Conservation (phyloP, 768 basidiomycete genomes). For the Suillus lakei region DNA sequence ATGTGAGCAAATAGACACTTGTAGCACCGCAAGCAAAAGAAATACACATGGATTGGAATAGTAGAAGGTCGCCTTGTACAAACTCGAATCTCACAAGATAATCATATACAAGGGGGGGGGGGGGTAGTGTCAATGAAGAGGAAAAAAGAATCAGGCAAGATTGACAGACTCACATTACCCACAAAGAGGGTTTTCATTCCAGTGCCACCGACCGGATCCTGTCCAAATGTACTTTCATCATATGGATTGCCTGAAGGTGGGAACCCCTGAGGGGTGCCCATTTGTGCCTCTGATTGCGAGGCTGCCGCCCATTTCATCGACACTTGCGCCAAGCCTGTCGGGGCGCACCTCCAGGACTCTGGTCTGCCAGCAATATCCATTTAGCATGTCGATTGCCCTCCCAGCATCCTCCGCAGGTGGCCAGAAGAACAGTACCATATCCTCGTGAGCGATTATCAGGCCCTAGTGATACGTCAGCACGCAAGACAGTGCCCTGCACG, state of each 20-base stretch:
- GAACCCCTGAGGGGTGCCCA: not conserved
- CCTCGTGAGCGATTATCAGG: constrained; percentile 93
- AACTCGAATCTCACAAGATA: not conserved
- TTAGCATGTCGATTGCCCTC: constrained; percentile 93
- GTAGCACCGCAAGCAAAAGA: not conserved
- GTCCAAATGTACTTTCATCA: not conserved
- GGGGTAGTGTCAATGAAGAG: constrained; percentile 10
- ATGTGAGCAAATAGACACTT: not conserved
- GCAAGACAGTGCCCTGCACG: constrained; percentile 91
- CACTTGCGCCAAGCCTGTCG: constrained; percentile 62
- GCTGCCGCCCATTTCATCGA: constrained; percentile 18
- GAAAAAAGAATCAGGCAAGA: not conserved
- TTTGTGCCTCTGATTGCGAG: not conserved
- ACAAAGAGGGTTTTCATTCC: constrained; percentile 75
- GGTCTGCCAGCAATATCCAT: constrained; percentile 97
- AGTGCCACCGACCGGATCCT: constrained; percentile 32
- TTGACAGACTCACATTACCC: constrained; percentile 71
- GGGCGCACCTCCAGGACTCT: constrained; percentile 89
- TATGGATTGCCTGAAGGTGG: not conserved
- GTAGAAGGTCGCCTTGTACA: not conserved
- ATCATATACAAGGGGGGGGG: not conserved
- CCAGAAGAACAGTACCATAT: constrained; percentile 93
- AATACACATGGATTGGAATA: not conserved
- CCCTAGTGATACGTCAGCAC: constrained; percentile 78
- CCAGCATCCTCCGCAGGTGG: constrained; percentile 94